These are phyloP conservation scores for Metschnikowia drakensbergensis DNA, from an alignment of 805 yeast genomes.

Conservation along the genomic window DNA sequence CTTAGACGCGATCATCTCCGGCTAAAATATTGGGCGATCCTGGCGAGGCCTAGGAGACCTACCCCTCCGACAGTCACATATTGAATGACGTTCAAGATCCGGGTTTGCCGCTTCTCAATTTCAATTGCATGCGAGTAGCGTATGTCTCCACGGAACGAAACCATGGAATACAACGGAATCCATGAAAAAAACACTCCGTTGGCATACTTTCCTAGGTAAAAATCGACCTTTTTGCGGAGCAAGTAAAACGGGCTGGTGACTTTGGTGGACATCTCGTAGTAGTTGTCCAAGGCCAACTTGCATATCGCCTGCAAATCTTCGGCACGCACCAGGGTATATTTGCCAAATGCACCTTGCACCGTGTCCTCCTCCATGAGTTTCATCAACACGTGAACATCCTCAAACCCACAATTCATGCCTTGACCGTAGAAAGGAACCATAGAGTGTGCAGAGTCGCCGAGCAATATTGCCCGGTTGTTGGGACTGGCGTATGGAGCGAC, in stretches of 20 bases:
- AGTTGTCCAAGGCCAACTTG: conserved; percentile 75
- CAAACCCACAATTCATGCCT: conserved; percentile 95
- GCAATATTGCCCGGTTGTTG: conserved; percentile 56
- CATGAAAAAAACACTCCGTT: conserved; percentile 50
- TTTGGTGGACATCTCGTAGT: conserved; percentile 80
- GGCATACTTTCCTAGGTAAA: conserved; percentile 52
- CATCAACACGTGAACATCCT: conserved; percentile 73
- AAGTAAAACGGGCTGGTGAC: conserved; percentile 62
- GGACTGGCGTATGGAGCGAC: conserved; percentile 66
- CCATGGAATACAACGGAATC: conserved; percentile 91
- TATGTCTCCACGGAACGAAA: conserved; percentile 81
- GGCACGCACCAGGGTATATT: conserved; percentile 54
- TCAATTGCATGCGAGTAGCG: conserved; percentile 66
- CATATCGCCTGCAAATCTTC: conserved; percentile 72
- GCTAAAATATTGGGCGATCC: conserved; percentile 10
- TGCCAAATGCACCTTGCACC: conserved; percentile 47
- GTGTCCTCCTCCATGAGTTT: conserved; percentile 43
- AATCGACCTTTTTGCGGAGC: conserved; percentile 66
- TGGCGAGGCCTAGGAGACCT: conserved; percentile 11
- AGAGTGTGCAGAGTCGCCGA: conserved; percentile 94
- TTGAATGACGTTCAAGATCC: conserved; percentile 39
- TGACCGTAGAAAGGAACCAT: conserved; percentile 99
- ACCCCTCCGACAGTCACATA: conserved; percentile 15
- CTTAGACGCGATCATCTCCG: not conserved
- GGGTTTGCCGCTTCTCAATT: conserved; percentile 51